Evolutionary conservation across 306 rosid species (phyloP).

Genomic region (Glycine soja): DNA sequence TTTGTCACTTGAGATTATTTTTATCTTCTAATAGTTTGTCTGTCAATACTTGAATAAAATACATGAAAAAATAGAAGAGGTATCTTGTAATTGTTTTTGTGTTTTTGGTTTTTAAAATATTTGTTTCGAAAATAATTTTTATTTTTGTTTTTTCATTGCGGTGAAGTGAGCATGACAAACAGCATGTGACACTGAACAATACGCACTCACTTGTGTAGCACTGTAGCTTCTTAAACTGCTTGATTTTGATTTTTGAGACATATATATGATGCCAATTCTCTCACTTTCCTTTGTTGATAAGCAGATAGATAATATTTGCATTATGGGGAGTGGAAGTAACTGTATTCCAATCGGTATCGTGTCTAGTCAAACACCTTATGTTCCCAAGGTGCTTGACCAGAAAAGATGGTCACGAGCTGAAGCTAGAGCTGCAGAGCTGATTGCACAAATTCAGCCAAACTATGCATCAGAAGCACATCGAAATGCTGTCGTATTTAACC

Average conservation of each 20-base stretch:
- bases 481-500: conserved; percentile 65
- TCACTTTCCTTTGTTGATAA: neutral
- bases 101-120: too few species aligned
- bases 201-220: neutral
- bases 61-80: too few species aligned
- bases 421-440: conserved; percentile 68
- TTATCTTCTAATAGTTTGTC: too few species aligned
- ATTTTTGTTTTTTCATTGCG: neutral
- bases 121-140: too few species aligned
- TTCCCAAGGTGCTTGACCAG: conserved; percentile 59
- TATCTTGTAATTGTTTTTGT: too few species aligned
- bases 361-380: conserved; percentile 53
- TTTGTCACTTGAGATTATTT: too few species aligned
- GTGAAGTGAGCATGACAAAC: neutral
- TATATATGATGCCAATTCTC: neutral
- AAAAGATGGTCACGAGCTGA: conserved; percentile 71
- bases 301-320: neutral
- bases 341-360: conserved; percentile 71
- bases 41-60: too few species aligned
- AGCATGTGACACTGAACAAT: neutral
- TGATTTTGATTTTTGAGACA: conserved; percentile 1
- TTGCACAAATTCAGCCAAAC: conserved; percentile 70
- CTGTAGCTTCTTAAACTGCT: conserved; percentile 2
- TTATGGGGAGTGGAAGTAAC: conserved; percentile 47
- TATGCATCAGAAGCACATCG: conserved; percentile 60